These are phyloP conservation scores for Aureobasidium sp. DNA, from an alignment of 2,329 filamentous ascomycete genomes.

Conservation along the genomic window DNA sequence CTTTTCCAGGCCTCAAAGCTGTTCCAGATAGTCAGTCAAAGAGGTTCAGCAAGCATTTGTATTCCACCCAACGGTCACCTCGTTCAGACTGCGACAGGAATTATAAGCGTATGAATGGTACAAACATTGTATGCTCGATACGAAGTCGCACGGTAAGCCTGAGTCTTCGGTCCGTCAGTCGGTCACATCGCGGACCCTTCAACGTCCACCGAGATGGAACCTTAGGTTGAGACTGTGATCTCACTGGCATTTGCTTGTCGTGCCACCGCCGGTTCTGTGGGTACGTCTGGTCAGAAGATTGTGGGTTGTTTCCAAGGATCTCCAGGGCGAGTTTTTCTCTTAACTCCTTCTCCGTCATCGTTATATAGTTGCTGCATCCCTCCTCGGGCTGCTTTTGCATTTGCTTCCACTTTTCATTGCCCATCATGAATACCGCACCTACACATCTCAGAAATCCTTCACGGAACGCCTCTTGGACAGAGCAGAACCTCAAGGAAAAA, in stretches of 20 bases:
- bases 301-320: neutral
- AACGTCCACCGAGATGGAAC: constrained; percentile 11
- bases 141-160: neutral
- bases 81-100: too few relatives aligned
- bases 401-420: neutral
- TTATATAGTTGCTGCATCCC: constrained; percentile 6
- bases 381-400: neutral
- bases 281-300: constrained; percentile 6
- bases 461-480: neutral
- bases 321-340: constrained; percentile 6
- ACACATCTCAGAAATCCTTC: constrained; percentile 1
- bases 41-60: neutral
- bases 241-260: constrained; percentile 9
- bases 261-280: constrained; percentile 4
- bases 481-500: constrained; percentile 6
- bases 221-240: constrained; percentile 10
- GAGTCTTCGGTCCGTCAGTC: constrained; percentile 12
- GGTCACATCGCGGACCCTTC: constrained; percentile 11
- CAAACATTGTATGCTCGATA: neutral
- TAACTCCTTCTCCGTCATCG: constrained; percentile 1
- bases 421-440: constrained; percentile 8
- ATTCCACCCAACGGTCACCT: neutral
- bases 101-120: neutral
- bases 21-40: neutral
- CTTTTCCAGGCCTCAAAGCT: neutral